Base-by-base conservation (phyloP, 306 rosid genomes). In the Castanospermum australe region DNA sequence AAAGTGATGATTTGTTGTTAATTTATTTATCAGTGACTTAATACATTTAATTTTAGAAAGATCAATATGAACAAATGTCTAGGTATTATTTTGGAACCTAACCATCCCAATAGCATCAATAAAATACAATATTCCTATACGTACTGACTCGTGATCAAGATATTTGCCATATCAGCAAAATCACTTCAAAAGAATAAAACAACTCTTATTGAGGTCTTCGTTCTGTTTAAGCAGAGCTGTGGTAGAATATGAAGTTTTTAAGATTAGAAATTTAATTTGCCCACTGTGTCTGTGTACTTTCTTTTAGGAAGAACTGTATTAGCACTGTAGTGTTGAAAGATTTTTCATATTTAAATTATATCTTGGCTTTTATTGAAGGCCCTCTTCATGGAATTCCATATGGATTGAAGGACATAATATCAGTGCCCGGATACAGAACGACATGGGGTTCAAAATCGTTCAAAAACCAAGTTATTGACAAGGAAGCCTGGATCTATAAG, bases 341-440 rank as follows among this genome's bases (percentile, higher is more conserved):
- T 8, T 67, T 28, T 17, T 21, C 42, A 5, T 12, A 38, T 63
- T 55, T 21, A 39, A 74, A 20, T 14, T 38, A 48, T 60, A 85
- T 71, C 1, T 28, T 55, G 56, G 52, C 30, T 64, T 75, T 33
- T 65, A 32, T 65, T 71, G 62, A 79, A 94, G 98, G 96, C 44
- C 93, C 93, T 64, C 89, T 94, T 50, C 90, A 94, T 77, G 93
- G 93, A 66, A 92, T 94, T 66, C 98, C 94, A 69, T 94, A 92
- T 72, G 98, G 98, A 41, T 79, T 94, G 74, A 94, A 92, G 89
- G 96, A 94, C 81, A 86, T 89, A 86, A 90, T 94, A 75, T 81
- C 92, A 2, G 94, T 90, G 24, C 97, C 98, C n/a, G 41, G 51
- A 35, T 92, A 90, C 85, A 87, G 70, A 89, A 92, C 92, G 21